phyloP scores from a whole-genome alignment of 352 stramenopile species.

The Globisporangium sylvaticum region DNA sequence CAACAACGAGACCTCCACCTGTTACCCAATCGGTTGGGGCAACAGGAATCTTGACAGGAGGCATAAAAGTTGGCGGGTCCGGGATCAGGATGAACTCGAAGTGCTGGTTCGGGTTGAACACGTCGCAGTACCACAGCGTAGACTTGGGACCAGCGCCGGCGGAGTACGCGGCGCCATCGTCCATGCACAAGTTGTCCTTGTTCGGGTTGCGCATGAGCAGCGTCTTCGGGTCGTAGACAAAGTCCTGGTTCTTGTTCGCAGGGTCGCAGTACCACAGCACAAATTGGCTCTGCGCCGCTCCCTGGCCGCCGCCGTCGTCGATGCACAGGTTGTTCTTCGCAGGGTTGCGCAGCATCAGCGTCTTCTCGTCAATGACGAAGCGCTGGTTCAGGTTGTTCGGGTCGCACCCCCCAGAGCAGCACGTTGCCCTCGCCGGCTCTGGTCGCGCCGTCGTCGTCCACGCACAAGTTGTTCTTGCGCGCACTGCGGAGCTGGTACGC shows the following conservation, averaged over 20 bases:
- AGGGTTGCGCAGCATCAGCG: background rate
- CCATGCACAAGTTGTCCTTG: constrained; percentile 29
- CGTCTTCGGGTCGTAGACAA: constrained; percentile 23
- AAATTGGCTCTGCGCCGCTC: background rate
- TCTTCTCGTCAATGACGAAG: constrained; percentile 15
- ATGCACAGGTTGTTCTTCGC: background rate
- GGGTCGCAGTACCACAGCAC: constrained; percentile 7
- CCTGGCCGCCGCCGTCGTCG: constrained; percentile 1
- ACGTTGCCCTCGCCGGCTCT: constrained; percentile 12
- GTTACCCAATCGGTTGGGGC: background rate
- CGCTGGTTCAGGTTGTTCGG: constrained; percentile 30
- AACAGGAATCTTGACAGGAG: background rate
- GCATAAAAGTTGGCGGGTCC: background rate
- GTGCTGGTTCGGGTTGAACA: constrained; percentile 32
- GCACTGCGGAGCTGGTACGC: constrained; percentile 26
- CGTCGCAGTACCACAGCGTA: constrained; percentile 14
- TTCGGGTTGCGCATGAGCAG: constrained; percentile 24
- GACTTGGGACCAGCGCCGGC: constrained; percentile 16
- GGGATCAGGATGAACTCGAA: constrained; percentile 26
- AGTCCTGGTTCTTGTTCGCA: constrained; percentile 12
- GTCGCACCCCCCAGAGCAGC: constrained; percentile 15
- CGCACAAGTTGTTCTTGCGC: constrained; percentile 24
- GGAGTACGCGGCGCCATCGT: constrained; percentile 22
- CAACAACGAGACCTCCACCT: background rate
- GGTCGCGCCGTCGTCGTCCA: constrained; percentile 27